Conservation (phyloP, 2,329 filamentous ascomycete species). For the Aspergillus sp. region DNA sequence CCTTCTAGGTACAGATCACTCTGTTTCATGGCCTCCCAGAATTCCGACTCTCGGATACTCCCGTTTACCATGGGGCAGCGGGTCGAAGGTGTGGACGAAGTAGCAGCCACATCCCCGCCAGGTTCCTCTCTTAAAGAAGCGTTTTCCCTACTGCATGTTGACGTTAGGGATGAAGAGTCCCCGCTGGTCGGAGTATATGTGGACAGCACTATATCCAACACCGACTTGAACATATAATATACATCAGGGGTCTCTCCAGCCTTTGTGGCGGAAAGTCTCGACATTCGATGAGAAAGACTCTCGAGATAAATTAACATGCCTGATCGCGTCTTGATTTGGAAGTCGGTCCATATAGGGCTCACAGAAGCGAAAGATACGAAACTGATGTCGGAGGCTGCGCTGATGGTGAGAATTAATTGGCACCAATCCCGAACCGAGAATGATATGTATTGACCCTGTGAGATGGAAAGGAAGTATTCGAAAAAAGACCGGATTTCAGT, state of each 20-base stretch:
- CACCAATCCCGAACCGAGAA: neutral
- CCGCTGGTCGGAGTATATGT: neutral
- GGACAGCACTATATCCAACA: neutral
- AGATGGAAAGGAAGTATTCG: neutral
- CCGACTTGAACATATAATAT: conserved; percentile 1
- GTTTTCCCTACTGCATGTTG: neutral
- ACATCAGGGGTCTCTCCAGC: neutral
- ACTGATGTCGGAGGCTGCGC: neutral
- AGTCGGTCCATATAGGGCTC: neutral
- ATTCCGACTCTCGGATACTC: neutral
- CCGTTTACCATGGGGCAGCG: conserved; percentile 6
- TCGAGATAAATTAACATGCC: neutral
- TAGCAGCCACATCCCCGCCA: neutral
- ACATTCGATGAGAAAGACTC: neutral
- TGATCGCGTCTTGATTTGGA: neutral
- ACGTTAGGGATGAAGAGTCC: neutral
- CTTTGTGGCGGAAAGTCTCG: neutral
- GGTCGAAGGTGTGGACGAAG: neutral
- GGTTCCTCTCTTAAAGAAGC: too few species aligned
- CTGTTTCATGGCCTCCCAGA: neutral
- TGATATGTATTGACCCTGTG: neutral
- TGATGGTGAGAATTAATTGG: neutral
- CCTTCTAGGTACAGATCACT: neutral
- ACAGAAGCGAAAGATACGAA: neutral
- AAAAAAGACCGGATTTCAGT: neutral